phyloP scores from a whole-genome alignment of 768 basidiomycete species.

The Suillus luteus region DNA sequence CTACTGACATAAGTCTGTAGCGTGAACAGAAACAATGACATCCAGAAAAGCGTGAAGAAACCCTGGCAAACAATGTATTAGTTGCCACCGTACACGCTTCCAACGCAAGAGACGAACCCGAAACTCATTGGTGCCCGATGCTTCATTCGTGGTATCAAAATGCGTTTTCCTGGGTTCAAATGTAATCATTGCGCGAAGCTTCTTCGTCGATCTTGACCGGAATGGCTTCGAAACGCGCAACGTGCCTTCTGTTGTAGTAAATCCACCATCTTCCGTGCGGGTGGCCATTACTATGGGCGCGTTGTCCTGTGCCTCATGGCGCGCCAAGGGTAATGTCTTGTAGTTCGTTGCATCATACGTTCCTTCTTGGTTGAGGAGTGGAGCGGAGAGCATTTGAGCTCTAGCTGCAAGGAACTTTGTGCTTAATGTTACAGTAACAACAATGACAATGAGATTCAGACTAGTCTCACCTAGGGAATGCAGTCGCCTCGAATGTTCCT shows the following conservation, averaged over 20 bases:
- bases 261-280: slow-evolving; percentile 27
- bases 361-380: neutral
- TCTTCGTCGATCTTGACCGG: slow-evolving; percentile 72
- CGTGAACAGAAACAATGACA: slow-evolving; percentile 81
- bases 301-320: neutral
- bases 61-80: slow-evolving; percentile 51
- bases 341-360: slow-evolving; percentile 9
- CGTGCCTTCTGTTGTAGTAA: slow-evolving; percentile 62
- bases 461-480: neutral
- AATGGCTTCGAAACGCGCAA: slow-evolving; percentile 77
- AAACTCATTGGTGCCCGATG: slow-evolving; percentile 80
- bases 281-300: neutral
- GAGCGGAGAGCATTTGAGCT: slow-evolving; percentile 2
- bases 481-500: neutral
- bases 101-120: slow-evolving; percentile 46
- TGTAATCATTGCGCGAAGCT: slow-evolving; percentile 78
- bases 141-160: slow-evolving; percentile 81
- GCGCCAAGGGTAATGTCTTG: neutral
- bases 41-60: slow-evolving; percentile 95
- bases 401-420: neutral
- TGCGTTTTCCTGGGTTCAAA: slow-evolving; percentile 85
- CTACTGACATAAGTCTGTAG: slow-evolving; percentile 76
- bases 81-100: neutral
- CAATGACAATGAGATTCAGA: neutral
- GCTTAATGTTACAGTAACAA: neutral